phyloP scores from a whole-genome alignment of 768 basidiomycete species.

The Cantharellus anzutake region DNA sequence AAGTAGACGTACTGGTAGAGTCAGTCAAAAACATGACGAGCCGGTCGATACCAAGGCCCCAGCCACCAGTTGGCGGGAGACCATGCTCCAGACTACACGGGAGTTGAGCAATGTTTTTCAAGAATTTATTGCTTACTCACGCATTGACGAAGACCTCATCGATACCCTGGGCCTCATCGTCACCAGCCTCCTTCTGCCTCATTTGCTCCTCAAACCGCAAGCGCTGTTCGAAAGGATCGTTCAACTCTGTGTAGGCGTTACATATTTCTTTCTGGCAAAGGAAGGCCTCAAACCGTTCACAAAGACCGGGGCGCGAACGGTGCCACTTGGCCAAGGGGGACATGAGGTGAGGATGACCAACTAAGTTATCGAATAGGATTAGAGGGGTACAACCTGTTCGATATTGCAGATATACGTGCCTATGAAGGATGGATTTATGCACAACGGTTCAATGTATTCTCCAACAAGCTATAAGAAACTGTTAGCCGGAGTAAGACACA shows the following conservation, averaged over 20 bases:
- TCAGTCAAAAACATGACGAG: conserved; percentile 98
- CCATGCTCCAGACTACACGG: conserved; percentile 73
- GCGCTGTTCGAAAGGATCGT: conserved; percentile 94
- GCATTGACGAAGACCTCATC: conserved; percentile 94
- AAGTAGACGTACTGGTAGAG: conserved; percentile 50
- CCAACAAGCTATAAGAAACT: conserved; percentile 57
- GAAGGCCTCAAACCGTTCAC: conserved; percentile 98
- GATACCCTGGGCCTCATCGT: conserved; percentile 94
- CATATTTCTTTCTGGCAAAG: conserved; percentile 96
- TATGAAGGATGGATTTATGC: conserved; percentile 92
- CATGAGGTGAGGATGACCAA: conserved; percentile 99
- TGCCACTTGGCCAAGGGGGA: conserved; percentile 98
- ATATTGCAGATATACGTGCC: conserved; percentile 22
- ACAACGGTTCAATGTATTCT: conserved; percentile 93
- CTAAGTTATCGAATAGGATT: conserved; percentile 19
- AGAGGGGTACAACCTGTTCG: background rate
- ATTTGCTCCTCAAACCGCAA: conserved; percentile 91
- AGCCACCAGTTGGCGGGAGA: conserved; percentile 92
- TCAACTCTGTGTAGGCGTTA: conserved; percentile 99
- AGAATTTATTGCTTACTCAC: conserved; percentile 27
- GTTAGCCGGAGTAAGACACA: conserved; percentile 2
- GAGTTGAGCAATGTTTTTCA: background rate
- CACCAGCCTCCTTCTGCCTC: conserved; percentile 88
- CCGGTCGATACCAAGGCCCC: conserved; percentile 91
- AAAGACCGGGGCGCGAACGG: conserved; percentile 87